Evolutionary conservation across 257 asterid species (phyloP), one percentile per base, ranked within the genome.

Genomic region (Solanum sitiens): DNA sequence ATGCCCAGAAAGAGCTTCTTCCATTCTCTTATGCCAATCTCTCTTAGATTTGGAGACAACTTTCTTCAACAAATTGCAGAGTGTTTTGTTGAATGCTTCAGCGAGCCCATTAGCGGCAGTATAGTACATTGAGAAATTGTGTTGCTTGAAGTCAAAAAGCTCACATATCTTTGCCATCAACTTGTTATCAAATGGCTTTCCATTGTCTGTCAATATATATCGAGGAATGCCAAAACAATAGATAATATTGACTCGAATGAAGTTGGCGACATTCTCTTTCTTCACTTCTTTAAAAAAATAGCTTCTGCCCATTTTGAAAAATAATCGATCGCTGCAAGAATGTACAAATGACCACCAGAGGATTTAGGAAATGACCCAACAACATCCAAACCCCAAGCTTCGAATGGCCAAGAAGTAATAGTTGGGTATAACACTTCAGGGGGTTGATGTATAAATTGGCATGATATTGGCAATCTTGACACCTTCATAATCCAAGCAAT

Each of bases 341-440:
- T 56, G 11, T 56, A 56, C 65, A 56, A 56, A 56, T 56, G 11
- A 1, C 25, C 25, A 56, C 25, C 11, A 3, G 5, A 56, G 4
- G 65, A 56, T 7, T 20, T 56, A 20, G 65, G 25, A 4, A 56
- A 56, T 1, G 11, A 4, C 1, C 65, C 65, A 56, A 56, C 25
- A 20, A 56, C 25, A 20, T 56, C 25, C 5, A 20, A 7, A 18
- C n/a, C 0, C 5, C 11, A 56, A 20, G 1, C 25, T 56, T 56
- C 0, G 0, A 56, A 56, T 56, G 25, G 2, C 5, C 0, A 56
- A 0, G 1, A 56, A 20, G 25, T 0, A 20, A 56, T 7, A 56
- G 25, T 56, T 56, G 5, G 65, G 25, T 56, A 25, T 18, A 56
- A 4, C 21, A 20, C 65, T 7, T 56, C 0, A 18, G 5, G 65